Evolutionary conservation across 2,329 filamentous ascomycete genomes (phyloP).

Genomic region (Neoascochyta sp.): DNA sequence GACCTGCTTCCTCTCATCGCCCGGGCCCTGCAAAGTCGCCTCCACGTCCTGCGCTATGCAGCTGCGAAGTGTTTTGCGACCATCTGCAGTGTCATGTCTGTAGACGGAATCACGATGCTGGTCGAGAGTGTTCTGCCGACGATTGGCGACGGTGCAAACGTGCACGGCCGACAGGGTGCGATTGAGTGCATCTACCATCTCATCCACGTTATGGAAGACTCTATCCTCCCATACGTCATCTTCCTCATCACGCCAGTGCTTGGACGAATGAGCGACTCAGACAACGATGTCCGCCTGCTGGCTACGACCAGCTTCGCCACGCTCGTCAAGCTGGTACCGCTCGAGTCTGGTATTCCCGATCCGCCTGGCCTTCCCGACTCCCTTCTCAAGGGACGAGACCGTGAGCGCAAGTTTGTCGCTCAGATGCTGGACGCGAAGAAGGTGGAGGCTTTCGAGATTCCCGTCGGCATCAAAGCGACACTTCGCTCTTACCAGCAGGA

Average conservation of each 20-base stretch:
- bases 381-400: constrained; percentile 82
- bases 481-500: constrained; percentile 97
- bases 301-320: constrained; percentile 97
- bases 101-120: constrained; percentile 92
- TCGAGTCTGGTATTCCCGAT: constrained; percentile 96
- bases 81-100: constrained; percentile 91
- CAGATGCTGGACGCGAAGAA: constrained; percentile 97
- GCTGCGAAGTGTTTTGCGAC: constrained; percentile 97
- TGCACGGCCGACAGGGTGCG: constrained; percentile 85
- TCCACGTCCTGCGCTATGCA: constrained; percentile 93
- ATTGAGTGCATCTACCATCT: constrained; percentile 96
- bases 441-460: constrained; percentile 88
- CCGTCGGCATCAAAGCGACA: constrained; percentile 94
- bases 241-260: constrained; percentile 97
- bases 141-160: constrained; percentile 84
- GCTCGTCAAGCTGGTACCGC: constrained; percentile 90
- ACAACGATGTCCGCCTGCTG: constrained; percentile 89
- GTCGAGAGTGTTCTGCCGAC: constrained; percentile 90
- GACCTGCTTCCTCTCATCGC: constrained; percentile 80
- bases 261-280: constrained; percentile 96
- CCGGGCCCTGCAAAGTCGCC: constrained; percentile 78
- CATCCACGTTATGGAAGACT: constrained; percentile 96
- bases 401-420: constrained; percentile 92
- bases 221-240: constrained; percentile 94
- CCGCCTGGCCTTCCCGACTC: constrained; percentile 88